Percentiles rank a stretch among this genome's conserved stretches.
These are phyloP conservation scores for Metarhizium rileyi DNA, from an alignment of 2,329 filamentous ascomycete species.

Conservation along the genomic window DNA sequence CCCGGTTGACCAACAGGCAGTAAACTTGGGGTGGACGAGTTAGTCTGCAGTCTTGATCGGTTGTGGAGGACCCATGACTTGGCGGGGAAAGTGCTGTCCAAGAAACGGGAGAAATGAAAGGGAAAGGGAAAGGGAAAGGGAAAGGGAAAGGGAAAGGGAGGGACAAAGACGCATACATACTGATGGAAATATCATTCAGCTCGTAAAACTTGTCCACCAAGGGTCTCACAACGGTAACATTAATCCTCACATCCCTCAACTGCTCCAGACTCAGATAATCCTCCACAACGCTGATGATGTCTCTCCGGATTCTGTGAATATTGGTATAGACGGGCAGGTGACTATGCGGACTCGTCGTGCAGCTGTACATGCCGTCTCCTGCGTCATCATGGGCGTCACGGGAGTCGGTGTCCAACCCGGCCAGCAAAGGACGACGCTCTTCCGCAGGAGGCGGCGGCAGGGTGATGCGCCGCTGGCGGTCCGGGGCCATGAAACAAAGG, in stretches of 20 bases:
- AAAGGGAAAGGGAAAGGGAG: not conserved
- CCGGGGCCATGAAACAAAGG: slow-evolving; percentile 11
- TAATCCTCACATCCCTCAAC: slow-evolving; percentile 71
- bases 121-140: not conserved
- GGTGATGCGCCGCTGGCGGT: slow-evolving; percentile 20
- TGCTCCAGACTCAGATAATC: slow-evolving; percentile 61
- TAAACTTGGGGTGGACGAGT: no score
- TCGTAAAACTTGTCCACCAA: slow-evolving; percentile 78
- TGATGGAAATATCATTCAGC: slow-evolving; percentile 67
- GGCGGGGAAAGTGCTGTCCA: no score
- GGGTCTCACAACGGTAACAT: slow-evolving; percentile 68
- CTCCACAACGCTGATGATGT: slow-evolving; percentile 54
- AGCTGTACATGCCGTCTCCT: slow-evolving; percentile 37
- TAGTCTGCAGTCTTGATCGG: no score
- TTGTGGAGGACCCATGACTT: no score
- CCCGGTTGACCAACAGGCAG: slow-evolving; percentile 72
- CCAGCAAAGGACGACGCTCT: slow-evolving; percentile 27
- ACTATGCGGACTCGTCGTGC: slow-evolving; percentile 47
- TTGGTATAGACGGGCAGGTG: slow-evolving; percentile 66
- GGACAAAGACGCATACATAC: slow-evolving; percentile 28
- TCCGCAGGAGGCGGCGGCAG: slow-evolving; percentile 17
- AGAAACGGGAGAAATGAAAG: not conserved
- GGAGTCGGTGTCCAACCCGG: slow-evolving; percentile 20
- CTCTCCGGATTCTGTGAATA: slow-evolving; percentile 61
- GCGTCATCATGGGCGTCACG: slow-evolving; percentile 18